Conservation (phyloP, 2,329 filamentous ascomycete genomes). For the Emergomyces pasteurianus region DNA sequence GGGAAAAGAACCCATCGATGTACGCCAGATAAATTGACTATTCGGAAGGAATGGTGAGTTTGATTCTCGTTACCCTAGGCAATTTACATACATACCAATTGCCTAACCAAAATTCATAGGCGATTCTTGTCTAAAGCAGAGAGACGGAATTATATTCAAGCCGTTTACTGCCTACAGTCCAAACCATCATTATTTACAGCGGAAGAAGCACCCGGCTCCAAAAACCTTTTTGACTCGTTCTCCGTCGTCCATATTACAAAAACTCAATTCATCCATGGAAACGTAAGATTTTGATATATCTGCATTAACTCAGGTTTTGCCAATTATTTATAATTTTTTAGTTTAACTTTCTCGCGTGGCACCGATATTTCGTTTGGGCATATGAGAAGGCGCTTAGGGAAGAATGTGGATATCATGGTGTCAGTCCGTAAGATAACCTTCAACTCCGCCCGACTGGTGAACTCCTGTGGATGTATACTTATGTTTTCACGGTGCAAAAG, state of each 20-base stretch:
- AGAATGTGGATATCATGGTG: conserved; percentile 30
- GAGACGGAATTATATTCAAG: conserved; percentile 9
- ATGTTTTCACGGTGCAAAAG: not conserved
- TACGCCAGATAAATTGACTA: conserved; percentile 5
- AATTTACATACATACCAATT: not conserved
- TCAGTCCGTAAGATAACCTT: conserved; percentile 1
- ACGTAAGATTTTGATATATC: conserved; percentile 5
- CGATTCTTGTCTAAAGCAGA: conserved; percentile 8
- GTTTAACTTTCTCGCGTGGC: conserved; percentile 22
- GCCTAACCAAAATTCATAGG: conserved; percentile 1
- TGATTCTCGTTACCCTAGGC: not conserved
- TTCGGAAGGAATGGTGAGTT: conserved; percentile 10
- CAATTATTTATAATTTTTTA: not conserved
- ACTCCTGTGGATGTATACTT: not conserved
- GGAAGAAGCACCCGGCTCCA: conserved; percentile 9
- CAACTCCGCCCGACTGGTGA: not conserved
- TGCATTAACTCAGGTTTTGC: not conserved
- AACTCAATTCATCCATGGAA: conserved; percentile 9
- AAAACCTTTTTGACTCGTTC: conserved; percentile 12
- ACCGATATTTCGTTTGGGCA: conserved; percentile 25
- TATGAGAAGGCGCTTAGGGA: conserved; percentile 29
- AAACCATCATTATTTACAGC: conserved; percentile 7
- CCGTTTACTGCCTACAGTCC: conserved; percentile 11
- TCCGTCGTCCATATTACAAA: conserved; percentile 11
- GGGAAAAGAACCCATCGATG: not conserved